These are phyloP conservation scores for Chenopodium suecicum DNA, from an alignment of 148 eudicot species.

Conservation along the genomic window DNA sequence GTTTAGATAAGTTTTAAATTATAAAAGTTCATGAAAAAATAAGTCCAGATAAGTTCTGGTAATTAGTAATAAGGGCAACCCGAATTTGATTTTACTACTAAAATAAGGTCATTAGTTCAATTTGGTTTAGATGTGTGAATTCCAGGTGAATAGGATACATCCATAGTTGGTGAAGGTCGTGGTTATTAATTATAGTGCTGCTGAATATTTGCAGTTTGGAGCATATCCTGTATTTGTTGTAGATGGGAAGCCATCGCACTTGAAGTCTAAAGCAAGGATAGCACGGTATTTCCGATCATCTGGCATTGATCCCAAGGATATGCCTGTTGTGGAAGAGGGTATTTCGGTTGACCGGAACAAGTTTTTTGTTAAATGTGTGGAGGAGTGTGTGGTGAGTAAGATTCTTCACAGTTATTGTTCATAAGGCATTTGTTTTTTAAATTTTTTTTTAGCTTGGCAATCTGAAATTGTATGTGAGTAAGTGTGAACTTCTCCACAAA, in stretches of 20 bases:
- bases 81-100: too few species aligned
- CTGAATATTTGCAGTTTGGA: conserved; percentile 61
- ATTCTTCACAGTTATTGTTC: background rate
- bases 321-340: conserved; percentile 57
- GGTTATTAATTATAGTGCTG: conserved; percentile 12
- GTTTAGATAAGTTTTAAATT: too few species aligned
- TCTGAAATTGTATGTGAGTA: background rate
- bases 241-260: conserved; percentile 83
- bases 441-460: background rate
- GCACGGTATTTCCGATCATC: conserved; percentile 60
- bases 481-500: background rate
- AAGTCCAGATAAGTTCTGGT: too few species aligned
- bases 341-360: conserved; percentile 68
- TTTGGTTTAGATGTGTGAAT: too few species aligned
- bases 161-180: background rate
- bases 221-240: conserved; percentile 92
- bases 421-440: background rate
- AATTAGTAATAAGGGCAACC: too few species aligned
- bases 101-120: too few species aligned
- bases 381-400: conserved; percentile 77
- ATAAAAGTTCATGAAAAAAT: too few species aligned
- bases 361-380: conserved; percentile 58
- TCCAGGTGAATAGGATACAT: too few species aligned
- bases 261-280: conserved; percentile 83
- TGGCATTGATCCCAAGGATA: conserved; percentile 51